Percentiles rank a stretch among this genome's conserved stretches.
Evolutionary conservation across 2,329 filamentous ascomycete species (phyloP).

Genomic region (Tolypocladium sp.): DNA sequence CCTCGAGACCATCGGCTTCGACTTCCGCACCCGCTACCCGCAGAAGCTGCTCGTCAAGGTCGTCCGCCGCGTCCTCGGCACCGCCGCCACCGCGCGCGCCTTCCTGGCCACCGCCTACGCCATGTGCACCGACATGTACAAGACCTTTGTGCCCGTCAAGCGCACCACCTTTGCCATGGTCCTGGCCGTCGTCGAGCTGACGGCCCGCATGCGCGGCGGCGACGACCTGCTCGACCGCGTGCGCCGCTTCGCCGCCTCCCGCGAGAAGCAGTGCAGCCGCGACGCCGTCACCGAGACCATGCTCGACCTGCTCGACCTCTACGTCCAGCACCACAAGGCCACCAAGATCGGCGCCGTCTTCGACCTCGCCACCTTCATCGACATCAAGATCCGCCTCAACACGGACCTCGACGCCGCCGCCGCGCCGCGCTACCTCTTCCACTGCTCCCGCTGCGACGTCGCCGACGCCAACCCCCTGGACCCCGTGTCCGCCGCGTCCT

Average conservation of each 20-base stretch:
- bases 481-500: slow-evolving; percentile 13
- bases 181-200: slow-evolving; percentile 72
- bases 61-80: slow-evolving; percentile 44
- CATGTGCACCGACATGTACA: slow-evolving; percentile 82
- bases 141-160: slow-evolving; percentile 87
- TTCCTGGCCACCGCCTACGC: slow-evolving; percentile 66
- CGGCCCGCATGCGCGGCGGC: slow-evolving; percentile 55
- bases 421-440: slow-evolving; percentile 54
- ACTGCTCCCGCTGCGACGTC: slow-evolving; percentile 42
- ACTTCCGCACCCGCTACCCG: slow-evolving; percentile 83
- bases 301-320: slow-evolving; percentile 84
- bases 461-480: slow-evolving; percentile 22
- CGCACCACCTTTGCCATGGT: slow-evolving; percentile 81
- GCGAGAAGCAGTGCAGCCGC: slow-evolving; percentile 33
- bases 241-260: slow-evolving; percentile 37
- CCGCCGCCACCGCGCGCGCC: slow-evolving; percentile 14
- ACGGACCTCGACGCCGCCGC: slow-evolving; percentile 61
- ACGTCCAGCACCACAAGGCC: slow-evolving; percentile 69
- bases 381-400: slow-evolving; percentile 80
- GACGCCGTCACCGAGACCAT: slow-evolving; percentile 62
- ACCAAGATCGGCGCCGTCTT: slow-evolving; percentile 68
- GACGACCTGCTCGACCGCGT: slow-evolving; percentile 35
- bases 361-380: slow-evolving; percentile 70
- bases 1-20: slow-evolving; percentile 86
- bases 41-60: slow-evolving; percentile 81